Percentiles rank a stretch among this genome's conserved stretches.
Conservation (phyloP, 1,139 yeast genomes). For the Zygoascus hellenicus region DNA sequence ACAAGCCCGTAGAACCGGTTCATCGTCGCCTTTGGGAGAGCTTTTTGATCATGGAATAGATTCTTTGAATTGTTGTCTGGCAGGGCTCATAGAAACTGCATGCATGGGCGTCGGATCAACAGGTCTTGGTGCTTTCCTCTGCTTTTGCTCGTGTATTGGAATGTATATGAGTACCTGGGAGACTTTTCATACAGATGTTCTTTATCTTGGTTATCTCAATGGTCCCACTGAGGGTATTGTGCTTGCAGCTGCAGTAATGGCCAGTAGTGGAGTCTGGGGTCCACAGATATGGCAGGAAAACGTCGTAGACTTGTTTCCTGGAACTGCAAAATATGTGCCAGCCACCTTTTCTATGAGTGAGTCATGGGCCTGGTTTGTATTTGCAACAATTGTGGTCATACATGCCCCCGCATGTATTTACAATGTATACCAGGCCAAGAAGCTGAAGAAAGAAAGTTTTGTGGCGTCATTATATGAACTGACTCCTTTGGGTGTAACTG, state of each 20-base stretch:
- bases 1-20: constrained; percentile 73
- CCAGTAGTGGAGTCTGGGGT: constrained; percentile 54
- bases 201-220: constrained; percentile 60
- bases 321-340: constrained; percentile 6
- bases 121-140: constrained; percentile 42
- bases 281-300: constrained; percentile 50
- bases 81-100: constrained; percentile 37
- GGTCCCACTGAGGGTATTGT: constrained; percentile 82
- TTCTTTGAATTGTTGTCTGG: constrained; percentile 55
- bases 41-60: constrained; percentile 78
- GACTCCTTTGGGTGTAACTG: constrained; percentile 30
- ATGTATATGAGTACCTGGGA: constrained; percentile 78
- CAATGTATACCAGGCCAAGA: constrained; percentile 54
- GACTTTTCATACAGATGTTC: constrained; percentile 67
- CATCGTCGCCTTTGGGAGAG: constrained; percentile 75
- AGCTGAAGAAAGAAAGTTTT: constrained; percentile 43
- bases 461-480: constrained; percentile 36
- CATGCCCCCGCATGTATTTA: constrained; percentile 44
- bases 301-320: constrained; percentile 22
- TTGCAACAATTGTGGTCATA: constrained; percentile 48
- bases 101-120: constrained; percentile 39
- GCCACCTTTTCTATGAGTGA: constrained; percentile 25
- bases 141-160: constrained; percentile 61
- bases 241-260: constrained; percentile 49
- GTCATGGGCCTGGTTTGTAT: constrained; percentile 36